A percentile compares a stretch with the other conserved stretches of the same genome.
Conservation (phyloP, 179 eudicot genomes). For the Actinidia chinensis region DNA sequence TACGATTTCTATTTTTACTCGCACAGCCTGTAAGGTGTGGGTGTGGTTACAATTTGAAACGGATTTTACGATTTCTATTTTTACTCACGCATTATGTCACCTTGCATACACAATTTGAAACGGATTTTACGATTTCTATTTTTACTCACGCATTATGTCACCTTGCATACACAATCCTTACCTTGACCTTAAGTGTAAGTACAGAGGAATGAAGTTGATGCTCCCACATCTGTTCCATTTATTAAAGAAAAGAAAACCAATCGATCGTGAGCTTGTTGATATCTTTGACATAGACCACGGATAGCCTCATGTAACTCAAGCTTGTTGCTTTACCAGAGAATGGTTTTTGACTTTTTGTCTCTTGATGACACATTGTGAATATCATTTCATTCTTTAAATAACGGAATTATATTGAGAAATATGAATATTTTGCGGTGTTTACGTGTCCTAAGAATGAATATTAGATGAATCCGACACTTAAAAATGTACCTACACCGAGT, state of each 20-base stretch:
- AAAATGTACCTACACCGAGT: too few relatives aligned
- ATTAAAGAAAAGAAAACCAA: background rate
- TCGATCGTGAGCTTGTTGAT: background rate
- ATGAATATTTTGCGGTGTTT: too few relatives aligned
- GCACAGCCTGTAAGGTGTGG: background rate
- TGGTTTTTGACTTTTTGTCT: background rate
- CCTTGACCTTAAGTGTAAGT: background rate
- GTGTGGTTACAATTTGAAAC: background rate
- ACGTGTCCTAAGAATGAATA: too few relatives aligned
- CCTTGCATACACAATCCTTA: background rate
- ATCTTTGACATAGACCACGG: background rate
- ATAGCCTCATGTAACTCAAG: background rate
- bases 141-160: background rate
- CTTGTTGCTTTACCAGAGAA: background rate
- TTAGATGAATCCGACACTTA: too few relatives aligned
- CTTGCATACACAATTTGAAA: background rate
- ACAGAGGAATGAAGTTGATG: background rate
- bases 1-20: background rate
- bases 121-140: background rate
- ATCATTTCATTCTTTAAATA: too few relatives aligned
- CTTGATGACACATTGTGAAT: background rate
- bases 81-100: background rate
- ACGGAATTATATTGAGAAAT: too few relatives aligned
- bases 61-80: background rate
- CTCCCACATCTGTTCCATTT: background rate